Percentiles rank a stretch among this genome's conserved stretches.
phyloP scores from a whole-genome alignment of 2,329 filamentous ascomycete genomes.

The Cladosporium sp. region DNA sequence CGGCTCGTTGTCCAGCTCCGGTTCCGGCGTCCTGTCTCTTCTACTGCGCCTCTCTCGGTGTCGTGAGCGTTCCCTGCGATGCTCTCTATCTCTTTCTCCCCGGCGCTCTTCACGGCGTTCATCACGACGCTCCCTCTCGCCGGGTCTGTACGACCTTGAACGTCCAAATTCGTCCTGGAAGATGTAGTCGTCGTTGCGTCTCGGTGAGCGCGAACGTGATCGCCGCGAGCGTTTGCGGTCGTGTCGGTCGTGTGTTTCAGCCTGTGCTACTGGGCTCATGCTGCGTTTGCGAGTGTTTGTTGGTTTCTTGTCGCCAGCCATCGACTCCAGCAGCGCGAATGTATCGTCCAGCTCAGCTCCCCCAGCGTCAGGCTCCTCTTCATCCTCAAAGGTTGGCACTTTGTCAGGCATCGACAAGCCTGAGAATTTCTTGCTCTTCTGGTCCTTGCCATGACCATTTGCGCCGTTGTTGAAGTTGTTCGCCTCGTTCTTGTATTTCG shows the following conservation, averaged over 20 bases:
- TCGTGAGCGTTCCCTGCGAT: slow-evolving; percentile 43
- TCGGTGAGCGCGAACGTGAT: slow-evolving; percentile 55
- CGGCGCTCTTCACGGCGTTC: neutral
- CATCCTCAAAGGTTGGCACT: slow-evolving; percentile 54
- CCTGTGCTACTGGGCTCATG: slow-evolving; percentile 56
- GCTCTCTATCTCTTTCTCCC: slow-evolving; percentile 30
- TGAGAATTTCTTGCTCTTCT: slow-evolving; percentile 85
- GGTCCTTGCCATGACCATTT: slow-evolving; percentile 51
- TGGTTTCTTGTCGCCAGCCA: slow-evolving; percentile 67
- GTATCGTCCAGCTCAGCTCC: slow-evolving; percentile 74
- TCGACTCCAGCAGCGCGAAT: slow-evolving; percentile 81
- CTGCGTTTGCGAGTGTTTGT: slow-evolving; percentile 59
- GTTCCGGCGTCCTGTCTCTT: slow-evolving; percentile 64
- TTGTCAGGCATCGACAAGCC: slow-evolving; percentile 85
- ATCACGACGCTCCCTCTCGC: slow-evolving; percentile 33
- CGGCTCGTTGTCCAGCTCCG: slow-evolving; percentile 78
- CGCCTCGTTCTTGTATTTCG: slow-evolving; percentile 69
- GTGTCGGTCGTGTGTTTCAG: slow-evolving; percentile 46
- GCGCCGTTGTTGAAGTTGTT: slow-evolving; percentile 32
- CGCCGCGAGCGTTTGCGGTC: slow-evolving; percentile 38
- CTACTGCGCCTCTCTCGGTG: slow-evolving; percentile 40
- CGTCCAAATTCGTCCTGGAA: slow-evolving; percentile 62
- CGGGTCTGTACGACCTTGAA: slow-evolving; percentile 44
- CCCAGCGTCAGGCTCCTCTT: slow-evolving; percentile 43
- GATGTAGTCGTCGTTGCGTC: slow-evolving; percentile 52